These are phyloP conservation scores for Trichocladium uniseriatum DNA, from an alignment of 495 filamentous ascomycete genomes.

Conservation along the genomic window DNA sequence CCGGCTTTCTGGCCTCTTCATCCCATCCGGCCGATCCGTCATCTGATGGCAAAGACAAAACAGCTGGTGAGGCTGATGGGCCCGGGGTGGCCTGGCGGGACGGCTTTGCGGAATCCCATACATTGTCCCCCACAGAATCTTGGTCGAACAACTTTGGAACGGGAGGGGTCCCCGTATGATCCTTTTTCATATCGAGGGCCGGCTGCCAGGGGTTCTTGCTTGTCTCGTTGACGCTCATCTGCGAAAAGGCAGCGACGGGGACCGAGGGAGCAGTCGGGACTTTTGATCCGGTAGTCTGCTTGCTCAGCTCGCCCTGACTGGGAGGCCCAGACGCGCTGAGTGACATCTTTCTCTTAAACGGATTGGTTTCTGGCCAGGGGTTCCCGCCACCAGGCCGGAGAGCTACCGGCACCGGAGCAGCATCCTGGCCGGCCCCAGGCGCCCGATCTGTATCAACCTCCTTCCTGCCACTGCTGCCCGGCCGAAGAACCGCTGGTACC, in stretches of 20 bases:
- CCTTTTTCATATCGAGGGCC: constrained; percentile 19
- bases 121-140: constrained; percentile 21
- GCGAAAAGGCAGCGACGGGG: constrained; percentile 24
- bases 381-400: constrained; percentile 28
- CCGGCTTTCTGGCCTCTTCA: constrained; percentile 14
- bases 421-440: constrained; percentile 9
- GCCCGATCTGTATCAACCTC: constrained; percentile 8
- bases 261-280: constrained; percentile 18
- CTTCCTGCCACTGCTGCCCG: constrained; percentile 11
- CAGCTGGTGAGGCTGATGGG: constrained; percentile 18
- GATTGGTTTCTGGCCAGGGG: constrained; percentile 39
- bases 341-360: constrained; percentile 40
- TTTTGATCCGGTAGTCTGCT: neutral
- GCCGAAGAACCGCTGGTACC: constrained; percentile 16
- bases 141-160: constrained; percentile 21
- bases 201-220: constrained; percentile 47
- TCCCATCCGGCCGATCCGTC: constrained; percentile 29
- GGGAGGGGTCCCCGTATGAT: constrained; percentile 8
- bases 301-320: neutral
- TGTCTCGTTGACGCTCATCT: constrained; percentile 32
- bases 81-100: constrained; percentile 26
- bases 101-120: constrained; percentile 30
- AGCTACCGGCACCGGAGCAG: constrained; percentile 22
- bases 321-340: constrained; percentile 5
- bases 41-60: constrained; percentile 26